phyloP scores from a whole-genome alignment of 2,329 filamentous ascomycete species.

The Beauveria rudraprayagi region DNA sequence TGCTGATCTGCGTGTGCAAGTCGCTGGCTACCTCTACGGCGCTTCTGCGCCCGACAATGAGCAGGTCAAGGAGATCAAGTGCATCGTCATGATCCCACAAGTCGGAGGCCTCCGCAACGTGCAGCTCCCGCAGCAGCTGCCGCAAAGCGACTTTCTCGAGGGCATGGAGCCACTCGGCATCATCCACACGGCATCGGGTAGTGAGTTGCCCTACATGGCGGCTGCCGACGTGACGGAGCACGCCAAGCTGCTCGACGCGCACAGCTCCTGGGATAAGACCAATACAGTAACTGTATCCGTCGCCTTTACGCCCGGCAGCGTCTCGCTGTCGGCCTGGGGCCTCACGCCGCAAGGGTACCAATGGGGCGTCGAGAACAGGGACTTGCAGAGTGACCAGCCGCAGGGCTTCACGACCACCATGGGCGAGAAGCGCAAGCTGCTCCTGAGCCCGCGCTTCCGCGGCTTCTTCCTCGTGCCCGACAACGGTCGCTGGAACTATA shows the following conservation, averaged over 20 bases:
- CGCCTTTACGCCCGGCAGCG: slow-evolving; percentile 91
- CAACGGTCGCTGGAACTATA: slow-evolving; percentile 90
- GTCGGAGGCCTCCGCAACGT: slow-evolving; percentile 89
- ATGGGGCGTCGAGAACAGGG: slow-evolving; percentile 95
- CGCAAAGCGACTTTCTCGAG: slow-evolving; percentile 84
- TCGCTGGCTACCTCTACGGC: slow-evolving; percentile 92
- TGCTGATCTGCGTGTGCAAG: slow-evolving; percentile 90
- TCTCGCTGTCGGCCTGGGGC: slow-evolving; percentile 88
- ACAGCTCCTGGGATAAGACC: slow-evolving; percentile 59
- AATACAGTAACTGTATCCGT: slow-evolving; percentile 93
- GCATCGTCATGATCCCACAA: slow-evolving; percentile 95
- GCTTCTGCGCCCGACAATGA: slow-evolving; percentile 88
- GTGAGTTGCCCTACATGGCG: slow-evolving; percentile 94
- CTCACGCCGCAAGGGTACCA: slow-evolving; percentile 88
- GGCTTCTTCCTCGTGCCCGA: slow-evolving; percentile 96
- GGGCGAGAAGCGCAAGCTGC: slow-evolving; percentile 89
- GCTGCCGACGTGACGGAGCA: slow-evolving; percentile 92
- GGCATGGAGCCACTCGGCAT: slow-evolving; percentile 84
- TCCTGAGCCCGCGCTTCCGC: slow-evolving; percentile 86
- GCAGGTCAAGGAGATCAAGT: slow-evolving; percentile 93
- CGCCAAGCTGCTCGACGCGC: slow-evolving; percentile 76
- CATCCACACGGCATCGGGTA: slow-evolving; percentile 92
- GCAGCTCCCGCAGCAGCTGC: slow-evolving; percentile 80
- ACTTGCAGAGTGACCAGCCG: slow-evolving; percentile 84
- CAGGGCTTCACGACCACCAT: slow-evolving; percentile 87